These are phyloP conservation scores for Myxozyma vanderwaltii DNA, from an alignment of 805 yeast genomes.

Conservation along the genomic window DNA sequence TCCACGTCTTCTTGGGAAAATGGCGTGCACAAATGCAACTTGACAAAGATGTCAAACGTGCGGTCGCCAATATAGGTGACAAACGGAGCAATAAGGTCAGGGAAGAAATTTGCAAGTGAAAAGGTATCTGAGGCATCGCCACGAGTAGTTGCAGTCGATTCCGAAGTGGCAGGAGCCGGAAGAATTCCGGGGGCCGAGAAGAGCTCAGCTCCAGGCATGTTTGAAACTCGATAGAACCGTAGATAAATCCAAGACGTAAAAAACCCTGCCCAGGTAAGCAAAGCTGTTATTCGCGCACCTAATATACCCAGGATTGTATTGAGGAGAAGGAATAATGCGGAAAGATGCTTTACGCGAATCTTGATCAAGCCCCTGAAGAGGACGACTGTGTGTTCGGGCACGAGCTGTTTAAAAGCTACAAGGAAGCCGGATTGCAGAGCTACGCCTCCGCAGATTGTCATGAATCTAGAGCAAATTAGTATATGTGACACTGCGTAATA, in stretches of 20 bases:
- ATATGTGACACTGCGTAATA: background rate
- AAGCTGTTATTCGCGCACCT: conserved; percentile 38
- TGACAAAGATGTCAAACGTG: conserved; percentile 17
- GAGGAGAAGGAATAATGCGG: conserved; percentile 45
- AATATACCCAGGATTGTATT: conserved; percentile 38
- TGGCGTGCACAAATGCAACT: conserved; percentile 27
- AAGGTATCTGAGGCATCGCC: conserved; percentile 94
- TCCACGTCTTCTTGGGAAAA: conserved; percentile 32
- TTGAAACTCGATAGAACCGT: conserved; percentile 55
- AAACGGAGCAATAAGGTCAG: conserved; percentile 51
- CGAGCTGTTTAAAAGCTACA: conserved; percentile 66
- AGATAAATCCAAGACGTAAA: conserved; percentile 73
- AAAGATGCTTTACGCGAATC: conserved; percentile 47
- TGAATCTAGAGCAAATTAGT: conserved; percentile 38
- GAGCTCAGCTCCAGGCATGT: conserved; percentile 8
- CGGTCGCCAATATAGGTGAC: conserved; percentile 27
- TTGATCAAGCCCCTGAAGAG: conserved; percentile 52
- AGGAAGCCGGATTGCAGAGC: conserved; percentile 60
- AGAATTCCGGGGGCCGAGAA: conserved; percentile 14
- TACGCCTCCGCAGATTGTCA: conserved; percentile 56
- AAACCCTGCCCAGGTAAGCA: conserved; percentile 50
- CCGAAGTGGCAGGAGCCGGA: conserved; percentile 27
- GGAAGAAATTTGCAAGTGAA: conserved; percentile 81
- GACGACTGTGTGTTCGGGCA: conserved; percentile 60
- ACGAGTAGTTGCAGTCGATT: conserved; percentile 41